Evolutionary conservation across 164 flowering plant species (phyloP).

Genomic region (Stephania cephalantha): DNA sequence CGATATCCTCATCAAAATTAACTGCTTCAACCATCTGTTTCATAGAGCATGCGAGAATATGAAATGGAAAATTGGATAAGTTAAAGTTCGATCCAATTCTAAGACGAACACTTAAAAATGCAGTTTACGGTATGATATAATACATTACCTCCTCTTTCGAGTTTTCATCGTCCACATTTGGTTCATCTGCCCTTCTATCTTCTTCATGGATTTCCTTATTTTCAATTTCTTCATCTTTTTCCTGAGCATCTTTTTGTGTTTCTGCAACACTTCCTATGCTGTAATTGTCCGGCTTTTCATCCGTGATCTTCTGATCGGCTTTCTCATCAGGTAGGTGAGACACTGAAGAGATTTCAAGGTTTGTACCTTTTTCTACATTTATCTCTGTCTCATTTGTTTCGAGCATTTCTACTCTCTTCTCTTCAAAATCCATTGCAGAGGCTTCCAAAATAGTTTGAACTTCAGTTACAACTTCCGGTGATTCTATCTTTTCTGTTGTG

Average conservation of each 20-base stretch:
- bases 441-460: constrained; percentile 9
- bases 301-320: constrained; percentile 3
- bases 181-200: background rate
- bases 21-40: constrained; percentile 15
- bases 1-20: constrained; percentile 8
- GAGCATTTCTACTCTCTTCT: constrained; percentile 5
- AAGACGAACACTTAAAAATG: background rate
- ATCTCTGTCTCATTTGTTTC: constrained; percentile 11
- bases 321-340: constrained; percentile 15
- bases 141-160: constrained; percentile 11
- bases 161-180: background rate
- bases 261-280: constrained; percentile 4
- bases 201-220: constrained; percentile 5
- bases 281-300: constrained; percentile 8
- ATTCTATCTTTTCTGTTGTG: constrained; percentile 7
- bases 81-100: background rate
- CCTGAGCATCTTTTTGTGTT: constrained; percentile 7
- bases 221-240: background rate
- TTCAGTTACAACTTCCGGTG: background rate
- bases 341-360: constrained; percentile 15
- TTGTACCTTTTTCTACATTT: constrained; percentile 6
- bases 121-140: constrained; percentile 4
- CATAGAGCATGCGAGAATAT: background rate
- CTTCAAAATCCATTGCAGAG: constrained; percentile 9
- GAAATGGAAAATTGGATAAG: background rate